Evolutionary conservation across 768 basidiomycete species (phyloP), one percentile per base, ranked within the genome.

Genomic region (Infundibulicybe gibba): DNA sequence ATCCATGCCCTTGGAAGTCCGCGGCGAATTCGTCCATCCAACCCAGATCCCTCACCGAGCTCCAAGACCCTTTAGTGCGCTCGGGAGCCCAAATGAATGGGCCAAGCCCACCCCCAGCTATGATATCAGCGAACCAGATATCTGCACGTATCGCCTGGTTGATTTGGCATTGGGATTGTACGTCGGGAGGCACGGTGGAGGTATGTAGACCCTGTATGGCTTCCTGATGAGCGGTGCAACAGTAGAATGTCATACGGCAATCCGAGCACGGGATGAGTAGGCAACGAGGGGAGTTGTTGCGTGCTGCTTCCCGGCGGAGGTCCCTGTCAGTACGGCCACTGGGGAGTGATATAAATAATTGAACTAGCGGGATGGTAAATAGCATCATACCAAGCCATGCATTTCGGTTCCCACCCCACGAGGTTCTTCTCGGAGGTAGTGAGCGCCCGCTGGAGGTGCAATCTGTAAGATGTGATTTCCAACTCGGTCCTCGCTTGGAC

Each of bases 31-130:
- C 64, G 1, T 40, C 43, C 9, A 58, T 49, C 68, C 65, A 69
- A 6, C 43, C 54, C 15, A 45, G 25, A 5, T 50, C 52, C 16
- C 50, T 49, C 34, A 70, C 30, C 1, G 65, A 62, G 12, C 31
- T 35, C 65, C 65, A 70, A 0, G 41, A 14, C 0, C 47, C 2
- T 44, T 58, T 47, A 6, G 59, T 51, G 8, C 66, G 57, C 17
- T 62, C 60, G 2, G 69, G 65, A 3, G 60, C 63, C 65, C 65
- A 70, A 14, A 39, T 37, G 44, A 63, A 59, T 17, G 48, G 41
- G 2, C 55, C 60, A 8, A 40, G 14, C 30, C 44, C 25, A 30
- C 44, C 40, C 32, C 31, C 12, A 3, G 12, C 48, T 21, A 49
- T 45, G 37, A 51, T 43, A 6, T 30, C 35, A 14, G 30, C 41